Evolutionary conservation across 176 grass and related monocot species (phyloP), one percentile per base, ranked within the genome.

Genomic region (Echinochloa phyllopogon): DNA sequence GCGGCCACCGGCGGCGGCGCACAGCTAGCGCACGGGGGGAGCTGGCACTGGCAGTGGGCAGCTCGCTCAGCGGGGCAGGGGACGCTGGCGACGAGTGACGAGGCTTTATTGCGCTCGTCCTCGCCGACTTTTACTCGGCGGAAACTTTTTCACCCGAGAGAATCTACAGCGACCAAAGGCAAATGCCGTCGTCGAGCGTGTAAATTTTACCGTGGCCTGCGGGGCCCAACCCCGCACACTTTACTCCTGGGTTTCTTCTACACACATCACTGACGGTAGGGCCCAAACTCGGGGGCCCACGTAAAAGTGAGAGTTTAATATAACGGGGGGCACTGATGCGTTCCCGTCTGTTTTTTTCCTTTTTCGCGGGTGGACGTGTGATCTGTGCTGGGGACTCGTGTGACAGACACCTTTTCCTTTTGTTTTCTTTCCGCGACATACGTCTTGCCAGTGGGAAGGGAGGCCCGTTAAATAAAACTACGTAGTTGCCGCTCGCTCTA

Each of bases 31-130:
- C 65, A 16, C 24, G 37, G 37, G 61, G 65, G 40, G 39, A 69
- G 64, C 47, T 81, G 78, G 78, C 64, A 66, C 13, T 65, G 62
- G 25, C 18, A 16, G 51, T 45, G 13, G 60, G 43, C 60, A 38
- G 72, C 59, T 65, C 60, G 72, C 59, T 65, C 60, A 25, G 53
- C 75, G 53, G 77, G 39, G 66, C 24, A 43, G 58, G 1, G 56
- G 53, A 50, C 13, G 63, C 50, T 56, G 55, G 42, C 24, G 24
- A 77, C 14, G 71, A 16, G 53, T 69, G 53, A 6, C 10, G 47
- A 77, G 78, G 72, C 83, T 82, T 90, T 77, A 86, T 77, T 68
- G 60, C 47, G 50, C 87, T 6, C 50, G 82, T 71, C 42, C 23
- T 50, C 16, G 36, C 70, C 13, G 20, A 33, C 64, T 20, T 76